Evolutionary conservation across 192 early-diverging fungal genomes (phyloP).

Genomic region (Helicostylum pulchrum): DNA sequence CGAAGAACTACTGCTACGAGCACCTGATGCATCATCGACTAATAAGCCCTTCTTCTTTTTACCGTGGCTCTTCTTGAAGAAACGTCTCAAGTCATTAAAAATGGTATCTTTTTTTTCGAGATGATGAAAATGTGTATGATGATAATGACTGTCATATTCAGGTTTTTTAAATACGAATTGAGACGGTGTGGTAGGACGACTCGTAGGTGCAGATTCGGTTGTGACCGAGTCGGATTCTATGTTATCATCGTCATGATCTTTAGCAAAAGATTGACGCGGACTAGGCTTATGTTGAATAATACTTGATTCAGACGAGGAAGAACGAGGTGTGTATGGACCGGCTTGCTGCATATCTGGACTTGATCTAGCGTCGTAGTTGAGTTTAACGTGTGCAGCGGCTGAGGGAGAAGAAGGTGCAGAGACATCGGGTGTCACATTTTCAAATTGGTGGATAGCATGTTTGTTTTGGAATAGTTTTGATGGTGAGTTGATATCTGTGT

Average conservation of each 20-base stretch:
- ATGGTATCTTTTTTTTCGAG: conserved; percentile 34
- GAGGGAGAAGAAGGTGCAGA: neutral
- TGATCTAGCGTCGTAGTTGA: no score
- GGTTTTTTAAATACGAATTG: conserved; percentile 43
- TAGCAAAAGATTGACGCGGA: no score
- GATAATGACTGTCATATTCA: conserved; percentile 39
- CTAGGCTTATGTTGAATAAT: no score
- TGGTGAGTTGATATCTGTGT: conserved; percentile 25
- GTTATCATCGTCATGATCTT: no score
- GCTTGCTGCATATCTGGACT: no score
- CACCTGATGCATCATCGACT: conserved; percentile 5
- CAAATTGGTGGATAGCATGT: conserved; percentile 24
- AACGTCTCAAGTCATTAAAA: conserved; percentile 51
- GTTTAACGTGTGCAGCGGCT: no score
- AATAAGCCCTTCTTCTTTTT: conserved; percentile 16
- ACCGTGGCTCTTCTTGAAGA: conserved; percentile 36
- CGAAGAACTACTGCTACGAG: neutral
- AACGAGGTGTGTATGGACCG: no score
- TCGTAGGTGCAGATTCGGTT: no score
- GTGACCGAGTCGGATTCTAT: no score
- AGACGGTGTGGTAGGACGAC: conserved; percentile 26
- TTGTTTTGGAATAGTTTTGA: conserved; percentile 28
- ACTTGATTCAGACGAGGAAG: no score
- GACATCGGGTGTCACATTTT: conserved; percentile 22
- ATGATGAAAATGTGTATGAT: conserved; percentile 38